Base-by-base conservation (phyloP, 1,139 yeast species). In the Yamadazyma sp. region DNA sequence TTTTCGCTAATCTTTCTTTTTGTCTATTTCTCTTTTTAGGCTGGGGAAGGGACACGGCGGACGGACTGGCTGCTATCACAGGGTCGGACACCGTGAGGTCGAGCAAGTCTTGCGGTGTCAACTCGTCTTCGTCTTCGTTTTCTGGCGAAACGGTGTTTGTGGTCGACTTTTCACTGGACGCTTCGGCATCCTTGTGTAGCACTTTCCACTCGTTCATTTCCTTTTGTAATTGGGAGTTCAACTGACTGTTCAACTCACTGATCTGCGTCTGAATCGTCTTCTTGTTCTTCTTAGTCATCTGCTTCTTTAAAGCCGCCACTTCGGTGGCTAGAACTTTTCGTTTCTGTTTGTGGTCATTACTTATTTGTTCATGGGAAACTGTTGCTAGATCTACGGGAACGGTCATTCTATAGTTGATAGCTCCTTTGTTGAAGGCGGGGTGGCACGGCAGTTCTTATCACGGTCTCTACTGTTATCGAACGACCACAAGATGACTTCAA, bases 241-340 rank as follows among this genome's bases (percentile, higher is more conserved):
- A 55, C 8, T 71, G 77, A 2, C 63, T 63, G 53, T 86, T 87
- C 63, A 87, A 50, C 36, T 73, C 78, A 33, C 69, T 71, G 47
- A 91, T 83, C 52, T 75, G 76, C 41, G 69, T 69, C 47, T 68
- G 51, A 4, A 81, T 77, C 36, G 66, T 69, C 58, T 81, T 83
- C 51, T 87, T 76, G 33, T 83, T 87, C 42, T 88, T 82, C 58
- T 87, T 87, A 15, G 87, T 80, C 3, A 92, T 92, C 59, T 83
- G 92, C 53, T 87, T 87, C 64, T 84, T 87, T 72, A 88, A 63
- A 1, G 85, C 83, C 1, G 95, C 87, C 20, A 81, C 70, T 27
- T 77, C 74, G 10, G 85, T 82, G 16, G 77, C 69, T 45, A 87
- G 66, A 43, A 87, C 91, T 48, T 79, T 75, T 43, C 63, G 63